Conservation (phyloP, 1,284 basidiomycete genomes). For the Melampsora larici-populina region DNA sequence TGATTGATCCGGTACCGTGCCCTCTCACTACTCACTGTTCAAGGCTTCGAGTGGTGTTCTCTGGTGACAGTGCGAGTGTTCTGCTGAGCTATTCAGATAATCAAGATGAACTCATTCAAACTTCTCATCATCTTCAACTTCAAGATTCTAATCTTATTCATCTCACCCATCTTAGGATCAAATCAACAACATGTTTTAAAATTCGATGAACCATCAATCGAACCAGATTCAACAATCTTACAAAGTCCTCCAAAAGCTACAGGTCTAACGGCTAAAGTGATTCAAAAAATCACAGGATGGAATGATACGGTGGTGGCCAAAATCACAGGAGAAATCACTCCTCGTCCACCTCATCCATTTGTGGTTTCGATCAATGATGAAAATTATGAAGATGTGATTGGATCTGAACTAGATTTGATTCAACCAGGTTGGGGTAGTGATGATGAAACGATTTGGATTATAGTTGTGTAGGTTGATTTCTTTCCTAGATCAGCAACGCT, state of each 20-base stretch:
- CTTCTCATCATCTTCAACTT: background rate
- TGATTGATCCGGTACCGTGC: too few species aligned
- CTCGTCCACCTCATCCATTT: conserved; percentile 36
- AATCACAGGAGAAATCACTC: conserved; percentile 25
- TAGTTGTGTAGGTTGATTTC: conserved; percentile 19
- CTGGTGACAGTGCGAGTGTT: too few species aligned
- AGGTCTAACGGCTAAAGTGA: conserved; percentile 22
- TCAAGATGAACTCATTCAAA: background rate
- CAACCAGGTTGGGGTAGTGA: conserved; percentile 29
- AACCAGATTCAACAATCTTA: background rate
- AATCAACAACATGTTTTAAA: background rate
- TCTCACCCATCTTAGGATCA: background rate
- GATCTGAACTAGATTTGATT: conserved; percentile 35
- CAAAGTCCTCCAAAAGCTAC: background rate
- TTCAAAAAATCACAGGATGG: conserved; percentile 37
- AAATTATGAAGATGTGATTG: conserved; percentile 32
- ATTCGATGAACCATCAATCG: background rate
- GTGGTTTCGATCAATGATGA: conserved; percentile 29
- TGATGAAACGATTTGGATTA: conserved; percentile 41
- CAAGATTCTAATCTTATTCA: background rate
- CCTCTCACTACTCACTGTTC: too few species aligned
- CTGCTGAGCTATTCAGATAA: background rate
- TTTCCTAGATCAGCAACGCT: background rate
- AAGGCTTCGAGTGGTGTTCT: too few species aligned
- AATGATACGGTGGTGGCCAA: conserved; percentile 33